A percentile compares a stretch with the other conserved stretches of the same genome.
These are phyloP conservation scores for Tarenaya hassleriana DNA, from an alignment of 345 rosid genomes.

Conservation along the genomic window DNA sequence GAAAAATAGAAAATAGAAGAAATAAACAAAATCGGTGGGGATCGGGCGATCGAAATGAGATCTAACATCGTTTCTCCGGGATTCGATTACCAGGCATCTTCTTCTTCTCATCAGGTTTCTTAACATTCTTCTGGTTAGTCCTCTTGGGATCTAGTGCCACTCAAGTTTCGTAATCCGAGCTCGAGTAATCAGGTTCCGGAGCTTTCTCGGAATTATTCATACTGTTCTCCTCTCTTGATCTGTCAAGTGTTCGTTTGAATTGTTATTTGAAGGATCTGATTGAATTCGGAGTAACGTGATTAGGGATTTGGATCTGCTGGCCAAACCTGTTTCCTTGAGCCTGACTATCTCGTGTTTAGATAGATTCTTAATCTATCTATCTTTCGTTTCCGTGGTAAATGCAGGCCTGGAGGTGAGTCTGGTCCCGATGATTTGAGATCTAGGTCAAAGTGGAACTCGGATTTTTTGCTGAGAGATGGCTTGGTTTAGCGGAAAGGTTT, in stretches of 20 bases:
- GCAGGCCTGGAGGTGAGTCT: conserved; percentile 32
- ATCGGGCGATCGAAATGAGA: conserved; percentile 20
- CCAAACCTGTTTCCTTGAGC: too few species aligned
- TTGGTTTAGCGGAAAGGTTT: conserved; percentile 92
- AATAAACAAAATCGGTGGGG: too few species aligned
- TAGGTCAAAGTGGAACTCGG: conserved; percentile 18
- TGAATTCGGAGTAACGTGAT: neutral
- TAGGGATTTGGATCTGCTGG: neutral
- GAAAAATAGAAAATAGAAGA: too few species aligned
- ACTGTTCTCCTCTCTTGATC: too few species aligned
- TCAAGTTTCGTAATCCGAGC: too few species aligned
- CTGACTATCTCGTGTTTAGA: conserved; percentile 7
- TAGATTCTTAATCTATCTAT: neutral
- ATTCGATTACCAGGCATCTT: conserved; percentile 23
- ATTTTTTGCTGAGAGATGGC: conserved; percentile 51
- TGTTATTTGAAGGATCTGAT: conserved; percentile 2
- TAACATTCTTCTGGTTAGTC: too few species aligned
- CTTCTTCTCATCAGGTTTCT: conserved; percentile 13
- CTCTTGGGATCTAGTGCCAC: too few species aligned
- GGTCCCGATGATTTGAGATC: conserved; percentile 26
- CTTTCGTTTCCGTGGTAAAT: conserved; percentile 13
- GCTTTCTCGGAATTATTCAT: too few species aligned
- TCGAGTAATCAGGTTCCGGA: too few species aligned
- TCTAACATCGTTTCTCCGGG: conserved; percentile 1
- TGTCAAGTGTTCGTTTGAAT: neutral